Evolutionary conservation across 352 stramenopile genomes (phyloP), one percentile per base, ranked within the genome.

Genomic region (Phytophthora pisi): DNA sequence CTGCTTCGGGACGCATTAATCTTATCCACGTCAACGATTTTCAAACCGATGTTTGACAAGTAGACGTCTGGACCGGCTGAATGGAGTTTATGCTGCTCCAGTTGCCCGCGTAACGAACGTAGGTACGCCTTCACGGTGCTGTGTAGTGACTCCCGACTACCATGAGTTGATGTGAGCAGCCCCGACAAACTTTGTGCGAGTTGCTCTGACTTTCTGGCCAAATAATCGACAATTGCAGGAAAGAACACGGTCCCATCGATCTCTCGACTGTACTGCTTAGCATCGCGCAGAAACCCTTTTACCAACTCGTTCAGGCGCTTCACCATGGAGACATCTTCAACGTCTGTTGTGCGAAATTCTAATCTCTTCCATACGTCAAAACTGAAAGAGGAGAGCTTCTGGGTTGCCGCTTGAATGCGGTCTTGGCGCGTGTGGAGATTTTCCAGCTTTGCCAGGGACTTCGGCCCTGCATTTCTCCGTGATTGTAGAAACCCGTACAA

Each of bases 281-380:
- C 66, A 16, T 58, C 51, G 11, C 34, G 43, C 10, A 72, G 1
- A 36, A 72, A 67, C 3, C n/a, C 15, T 47, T 18, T 63, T 28
- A 61, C 28, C 23, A 72, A 34, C 3, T 60, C 58, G 20, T 67
- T 68, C 30, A 67, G 4, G n/a, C 64, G 51, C 36, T 40, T 67
- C 51, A 62, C 18, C 64, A 72, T 64, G 13, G 24, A 71, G 5
- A 47, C 16, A 50, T 68, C 51, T 54, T 67, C 50, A 18, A 72
- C 34, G 51, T 72, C 64, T 7, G 42, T 43, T 38, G 46, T 58
- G n/a, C 58, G 58, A 18, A 72, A 59, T 20, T 72, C 58, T 49
- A 72, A 36, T 28, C 57, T 43, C 53, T 72, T 72, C 64, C 64
- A 72, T n/a, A 67, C 57, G 15, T 72, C 64, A 28, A 72, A 66